Base-by-base conservation (phyloP, 2,329 filamentous ascomycete genomes). In the Coniochaeta hoffmannii region DNA sequence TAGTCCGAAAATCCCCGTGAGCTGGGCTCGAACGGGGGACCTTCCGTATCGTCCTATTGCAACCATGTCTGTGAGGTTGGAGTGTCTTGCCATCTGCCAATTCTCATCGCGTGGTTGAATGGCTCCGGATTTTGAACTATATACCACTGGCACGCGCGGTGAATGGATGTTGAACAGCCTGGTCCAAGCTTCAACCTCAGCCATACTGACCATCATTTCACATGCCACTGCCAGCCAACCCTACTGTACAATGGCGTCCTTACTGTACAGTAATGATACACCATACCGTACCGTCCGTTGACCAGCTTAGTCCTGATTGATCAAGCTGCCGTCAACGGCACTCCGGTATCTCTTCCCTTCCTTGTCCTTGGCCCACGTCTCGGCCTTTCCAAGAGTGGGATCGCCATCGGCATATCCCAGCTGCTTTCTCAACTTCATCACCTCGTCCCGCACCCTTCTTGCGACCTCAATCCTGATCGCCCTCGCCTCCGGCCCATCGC, bases 361-460 rank as follows among this genome's bases (percentile, higher is more conserved):
- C 15, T 75, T 76, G 58, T 82, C 79, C 51, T 73, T 72, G 2
- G 80, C 75, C 87, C 90, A 97, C 1, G 91, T 96, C 70, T 93
- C 89, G 0, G 88, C 90, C 28, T 92, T 72, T 9, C 85, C 87
- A 50, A 85, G 80, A 61, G 88, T 86, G 0, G 88, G 85, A 62
- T 96, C 89, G 62, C 95, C 87, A 57, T 96, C 90, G 1, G 88
- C 81, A 59, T 88, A 83, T 1, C 91, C 92, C 56, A 88, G 74
- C 46, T 79, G 79, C 60, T 82, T 78, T 59, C 93, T 80, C 22
- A 97, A 78, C 64, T 90, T 89, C 53, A 93, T 71, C 2, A 99
- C 87, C 67, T 95, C 88, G 55, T 88, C 80, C 51, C 94, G 80
- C 32, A 97, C 83, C 57, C 86, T 80, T 68, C 79, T 78, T 1